Base-by-base conservation (phyloP, 139 green algal species). In the Dunaliella sp. region DNA sequence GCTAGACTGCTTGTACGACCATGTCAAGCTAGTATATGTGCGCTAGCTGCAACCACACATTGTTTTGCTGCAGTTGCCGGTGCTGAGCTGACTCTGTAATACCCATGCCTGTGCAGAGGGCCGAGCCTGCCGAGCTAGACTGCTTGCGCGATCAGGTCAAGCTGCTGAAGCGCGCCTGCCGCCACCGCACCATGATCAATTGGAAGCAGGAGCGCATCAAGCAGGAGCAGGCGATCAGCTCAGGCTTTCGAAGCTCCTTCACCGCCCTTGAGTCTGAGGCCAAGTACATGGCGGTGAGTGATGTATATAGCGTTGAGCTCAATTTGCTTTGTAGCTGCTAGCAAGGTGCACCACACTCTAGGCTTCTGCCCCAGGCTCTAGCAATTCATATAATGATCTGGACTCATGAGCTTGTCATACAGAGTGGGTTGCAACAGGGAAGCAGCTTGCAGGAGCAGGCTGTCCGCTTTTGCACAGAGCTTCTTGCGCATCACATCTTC, bases 21-120 rank as follows among this genome's bases (percentile, higher is more conserved):
- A 90, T n/a, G 90, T 95, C 31, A 91, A 86, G 38, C 75, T 88
- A 76, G 88, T 95, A 30, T 95, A 96, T n/a, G n/a, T n/a, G n/a
- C n/a, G n/a, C 75, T 1, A 83, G 78, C 21, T 38, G 77, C 34
- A 32, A 30, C 48, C 34, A 35, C 33, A 7, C 33, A 59, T 57
- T 31, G 75, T 36, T 34, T 24, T 83, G 78, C 75, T 36, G 79
- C 79, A n/a, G 32, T 59, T 58, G 25, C 36, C 33, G 30, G 35
- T 28, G 24, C 65, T 26, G 31, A 84, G 58, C n/a, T n/a, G n/a
- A n/a, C n/a, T 3, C 57, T 24, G 35, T 1, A 12, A 2, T 32
- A 33, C 22, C 36, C 58, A 30, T 22, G 26, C 2, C 75, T 32
- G 31, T 75, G 58, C 87, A 90, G 82, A 26, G 83, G 24, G 84